Base-by-base conservation (phyloP, 495 filamentous ascomycete genomes). In the Podospora pseudocomata region DNA sequence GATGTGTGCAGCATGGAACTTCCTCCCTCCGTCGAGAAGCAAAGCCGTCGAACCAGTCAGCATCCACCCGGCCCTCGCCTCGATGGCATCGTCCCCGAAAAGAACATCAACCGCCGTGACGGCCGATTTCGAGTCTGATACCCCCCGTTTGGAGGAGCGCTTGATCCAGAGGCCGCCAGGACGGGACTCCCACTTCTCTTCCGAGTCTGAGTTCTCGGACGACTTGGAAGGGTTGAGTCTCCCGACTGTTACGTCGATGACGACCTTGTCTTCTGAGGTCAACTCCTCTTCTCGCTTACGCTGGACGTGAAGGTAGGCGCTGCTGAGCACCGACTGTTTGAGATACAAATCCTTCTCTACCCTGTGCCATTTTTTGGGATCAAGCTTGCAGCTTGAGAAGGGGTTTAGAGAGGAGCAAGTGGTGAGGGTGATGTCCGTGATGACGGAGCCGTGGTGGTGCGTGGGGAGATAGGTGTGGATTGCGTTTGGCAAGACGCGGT, bases 331-430 rank as follows among this genome's bases (percentile, higher is more conserved):
- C 62, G 86, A 85, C 56, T 84, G 84, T 67, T 84, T 85, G 19
- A 99, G 85, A 77, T 93, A 95, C 1, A 99, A 86, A 74, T 99
- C 93, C 81, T 98, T 99, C 66, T 97, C 91, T 68, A 98, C 81
- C 64, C 91, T 88, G 68, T 90, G 86, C 95, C 95, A 99, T 66
- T 83, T 75, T 57, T 85, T 79, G n/a, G 86, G 76, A 76, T 94
- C 89, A 65, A 96, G 86, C 70, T 86, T 88, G 84, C 95, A 98
- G 64, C 82, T 88, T 3, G 89, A 90, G 65, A 97, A 89, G 54
- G 89, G 75, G 76, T 93, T 93, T 67, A 94, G 64, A 15, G 83
- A 80, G 4, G 89, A 91, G 79, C 96, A 98, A 60, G 84, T 88
- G 6, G 85, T 86, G 67, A 97, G 83, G n/a, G 89, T 91, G 71